Evolutionary conservation across 192 early-diverging fungal species (phyloP), one percentile per base, ranked within the genome.

Genomic region (Coemansia erecta): DNA sequence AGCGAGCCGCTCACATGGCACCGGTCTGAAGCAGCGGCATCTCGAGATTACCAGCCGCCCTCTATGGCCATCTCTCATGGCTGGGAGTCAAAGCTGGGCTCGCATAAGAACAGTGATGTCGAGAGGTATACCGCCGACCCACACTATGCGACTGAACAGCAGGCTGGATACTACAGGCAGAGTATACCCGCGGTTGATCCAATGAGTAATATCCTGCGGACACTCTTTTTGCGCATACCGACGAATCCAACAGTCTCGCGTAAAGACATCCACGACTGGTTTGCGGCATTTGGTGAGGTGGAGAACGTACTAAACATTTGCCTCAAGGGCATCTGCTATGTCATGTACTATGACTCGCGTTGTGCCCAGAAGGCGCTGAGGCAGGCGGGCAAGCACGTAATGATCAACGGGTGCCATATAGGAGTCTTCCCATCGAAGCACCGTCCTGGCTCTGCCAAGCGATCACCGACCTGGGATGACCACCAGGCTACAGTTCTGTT

Each of bases 261-360:
- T 43, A 6, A n/a, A 3, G 58, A 60, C 21, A 48, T 74, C 15
- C 2, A 13, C 22, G 46, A 42, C 6, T 60, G 52, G 56, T 61
- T 74, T 44, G 54, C 61, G 1, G 17, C 35, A 13, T 75, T 62
- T 52, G 72, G 72, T n/a, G 65, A 64, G n/a, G 48, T 75, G 13
- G 61, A 62, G 1, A 59, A 62, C n/a, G 59, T 61, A 26, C 47
- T 55, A 10, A 43, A 65, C 37, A 12, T 65, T 26, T 26, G 50
- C 21, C 49, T 18, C 2, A 54, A 41, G 37, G 48, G 54, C 17
- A 64, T 75, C 22, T 67, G 72, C 53, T 75, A 75, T 53, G 72
- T 75, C n/a, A 57, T 58, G 58, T 75, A 58, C 28, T 65, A 58
- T 51, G 72, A 75, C 33, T 75, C 66, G 8, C 53, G 72, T 11